Evolutionary conservation across 2,329 filamentous ascomycete genomes (phyloP).

Genomic region (Sclerotiophoma versabilis): DNA sequence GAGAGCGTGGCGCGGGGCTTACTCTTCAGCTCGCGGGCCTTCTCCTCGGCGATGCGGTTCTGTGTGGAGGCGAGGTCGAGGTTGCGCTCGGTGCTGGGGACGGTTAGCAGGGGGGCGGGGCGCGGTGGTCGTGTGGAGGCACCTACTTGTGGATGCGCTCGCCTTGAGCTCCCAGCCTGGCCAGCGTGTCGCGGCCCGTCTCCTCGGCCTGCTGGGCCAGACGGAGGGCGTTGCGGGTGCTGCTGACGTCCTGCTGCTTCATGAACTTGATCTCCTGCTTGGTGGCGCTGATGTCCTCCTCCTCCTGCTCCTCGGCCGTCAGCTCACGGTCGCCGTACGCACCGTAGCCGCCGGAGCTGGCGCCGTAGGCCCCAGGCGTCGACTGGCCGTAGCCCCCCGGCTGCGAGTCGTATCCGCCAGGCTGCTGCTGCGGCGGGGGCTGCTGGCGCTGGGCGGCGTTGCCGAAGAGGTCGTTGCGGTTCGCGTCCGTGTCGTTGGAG

Average conservation of each 20-base stretch:
- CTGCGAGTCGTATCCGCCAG: slow-evolving; percentile 36
- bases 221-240: slow-evolving; percentile 68
- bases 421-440: slow-evolving; percentile 48
- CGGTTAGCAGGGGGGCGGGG: slow-evolving; percentile 41
- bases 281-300: slow-evolving; percentile 73
- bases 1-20: background rate
- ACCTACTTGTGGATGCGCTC: slow-evolving; percentile 46
- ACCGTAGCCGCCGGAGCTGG: slow-evolving; percentile 50
- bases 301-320: slow-evolving; percentile 79
- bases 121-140: background rate
- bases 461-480: slow-evolving; percentile 71
- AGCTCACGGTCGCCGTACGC: slow-evolving; percentile 74
- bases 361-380: slow-evolving; percentile 29
- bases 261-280: slow-evolving; percentile 78
- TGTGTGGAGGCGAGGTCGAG: slow-evolving; percentile 81
- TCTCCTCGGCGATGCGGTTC: slow-evolving; percentile 79
- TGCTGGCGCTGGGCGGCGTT: slow-evolving; percentile 60
- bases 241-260: slow-evolving; percentile 75
- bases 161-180: slow-evolving; percentile 43
- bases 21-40: slow-evolving; percentile 80
- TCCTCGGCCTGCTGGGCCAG: slow-evolving; percentile 74
- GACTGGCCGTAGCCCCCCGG: slow-evolving; percentile 31
- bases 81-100: slow-evolving; percentile 66
- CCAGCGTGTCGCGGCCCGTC: slow-evolving; percentile 62
- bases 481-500: slow-evolving; percentile 61